Percentiles rank a stretch among this genome's conserved stretches.
These are phyloP conservation scores for Elongisporangium prolatum DNA, from an alignment of 352 stramenopile species.

Conservation along the genomic window DNA sequence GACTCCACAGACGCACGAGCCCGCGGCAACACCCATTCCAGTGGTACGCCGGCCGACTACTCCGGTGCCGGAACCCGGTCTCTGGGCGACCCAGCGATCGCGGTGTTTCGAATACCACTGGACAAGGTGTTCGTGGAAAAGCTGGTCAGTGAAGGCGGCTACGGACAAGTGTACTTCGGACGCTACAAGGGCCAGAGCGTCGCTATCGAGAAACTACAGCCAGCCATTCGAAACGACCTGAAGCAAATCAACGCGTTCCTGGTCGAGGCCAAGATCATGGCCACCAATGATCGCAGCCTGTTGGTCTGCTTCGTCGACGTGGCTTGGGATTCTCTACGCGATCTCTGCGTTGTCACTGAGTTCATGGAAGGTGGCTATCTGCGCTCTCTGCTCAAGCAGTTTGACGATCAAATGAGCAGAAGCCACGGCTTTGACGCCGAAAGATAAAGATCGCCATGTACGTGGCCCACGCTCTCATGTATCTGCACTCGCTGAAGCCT, in stretches of 20 bases:
- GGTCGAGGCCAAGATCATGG: constrained; percentile 48
- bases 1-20: too few relatives aligned
- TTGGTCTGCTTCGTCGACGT: constrained; percentile 57
- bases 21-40: too few relatives aligned
- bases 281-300: constrained; percentile 29
- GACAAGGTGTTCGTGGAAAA: constrained; percentile 30
- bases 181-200: constrained; percentile 26
- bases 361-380: constrained; percentile 62
- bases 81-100: constrained; percentile 38
- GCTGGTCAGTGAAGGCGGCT: constrained; percentile 41
- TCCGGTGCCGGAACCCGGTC: not conserved
- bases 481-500: constrained; percentile 38
- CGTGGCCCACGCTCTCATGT: constrained; percentile 32
- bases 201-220: constrained; percentile 49
- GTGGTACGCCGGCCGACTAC: too few relatives aligned
- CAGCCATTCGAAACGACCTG: constrained; percentile 30
- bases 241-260: constrained; percentile 40
- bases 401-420: constrained; percentile 11
- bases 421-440: constrained; percentile 29
- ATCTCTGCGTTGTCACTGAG: constrained; percentile 56
- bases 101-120: constrained; percentile 35
- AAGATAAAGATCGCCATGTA: constrained; percentile 37
- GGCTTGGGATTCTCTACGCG: constrained; percentile 46
- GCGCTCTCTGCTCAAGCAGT: constrained; percentile 29
- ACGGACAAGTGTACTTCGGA: constrained; percentile 52